phyloP scores from a whole-genome alignment of 2,329 filamentous ascomycete species.

The Claviceps paspali region DNA sequence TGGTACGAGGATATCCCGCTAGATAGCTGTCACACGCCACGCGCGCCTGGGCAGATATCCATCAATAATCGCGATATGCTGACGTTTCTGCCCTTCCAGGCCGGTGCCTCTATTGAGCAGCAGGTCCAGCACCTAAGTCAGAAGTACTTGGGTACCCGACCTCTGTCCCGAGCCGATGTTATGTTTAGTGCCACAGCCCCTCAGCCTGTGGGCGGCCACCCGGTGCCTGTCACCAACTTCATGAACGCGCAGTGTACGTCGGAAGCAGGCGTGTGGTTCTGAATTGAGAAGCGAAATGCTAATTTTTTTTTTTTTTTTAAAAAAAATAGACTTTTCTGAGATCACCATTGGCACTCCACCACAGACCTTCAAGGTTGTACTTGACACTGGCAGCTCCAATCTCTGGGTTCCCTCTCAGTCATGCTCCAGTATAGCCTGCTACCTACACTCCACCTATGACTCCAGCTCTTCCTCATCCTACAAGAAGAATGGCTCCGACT shows the following conservation, averaged over 20 bases:
- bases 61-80: neutral
- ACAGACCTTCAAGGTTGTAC: constrained; percentile 93
- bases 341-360: constrained; percentile 84
- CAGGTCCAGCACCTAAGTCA: constrained; percentile 76
- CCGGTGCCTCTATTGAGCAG: constrained; percentile 61
- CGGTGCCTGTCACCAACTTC: constrained; percentile 90
- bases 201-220: constrained; percentile 52
- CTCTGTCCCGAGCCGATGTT: constrained; percentile 52
- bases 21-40: neutral
- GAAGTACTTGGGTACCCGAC: constrained; percentile 82
- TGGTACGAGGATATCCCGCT: constrained; percentile 49
- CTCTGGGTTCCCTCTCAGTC: constrained; percentile 89
- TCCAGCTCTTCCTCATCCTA: constrained; percentile 77
- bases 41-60: constrained; percentile 3
- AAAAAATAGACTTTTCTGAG: constrained; percentile 93
- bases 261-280: neutral
- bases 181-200: constrained; percentile 66
- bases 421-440: constrained; percentile 94
- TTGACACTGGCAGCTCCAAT: constrained; percentile 98
- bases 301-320: neutral
- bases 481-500: constrained; percentile 84
- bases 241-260: constrained; percentile 92
- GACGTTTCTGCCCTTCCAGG: constrained; percentile 30
- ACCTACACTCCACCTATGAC: constrained; percentile 93
- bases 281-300: neutral